These are phyloP conservation scores for Pistacia integerrima DNA, from an alignment of 345 rosid genomes.

Conservation along the genomic window DNA sequence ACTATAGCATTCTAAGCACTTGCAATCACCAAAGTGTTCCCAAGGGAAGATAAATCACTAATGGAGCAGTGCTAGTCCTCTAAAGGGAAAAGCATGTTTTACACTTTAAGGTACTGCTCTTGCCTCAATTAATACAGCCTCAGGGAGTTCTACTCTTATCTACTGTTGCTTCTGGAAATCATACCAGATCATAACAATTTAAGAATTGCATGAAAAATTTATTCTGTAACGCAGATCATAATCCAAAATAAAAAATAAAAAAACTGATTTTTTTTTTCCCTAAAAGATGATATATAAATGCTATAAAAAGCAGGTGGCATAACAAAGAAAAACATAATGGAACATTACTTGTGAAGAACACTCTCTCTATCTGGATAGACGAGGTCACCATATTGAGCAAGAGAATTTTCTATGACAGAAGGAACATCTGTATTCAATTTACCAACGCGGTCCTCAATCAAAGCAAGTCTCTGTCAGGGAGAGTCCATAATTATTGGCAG, in stretches of 20 bases:
- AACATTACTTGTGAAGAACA: conserved; percentile 61
- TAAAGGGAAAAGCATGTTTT: not conserved
- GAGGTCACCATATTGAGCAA: conserved; percentile 85
- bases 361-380: conserved; percentile 72
- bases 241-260: not conserved
- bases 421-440: conserved; percentile 82
- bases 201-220: not conserved
- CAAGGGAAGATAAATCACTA: not conserved
- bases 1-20: not conserved
- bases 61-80: not conserved
- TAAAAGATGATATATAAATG: not conserved
- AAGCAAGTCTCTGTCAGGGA: conserved; percentile 62
- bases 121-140: not conserved
- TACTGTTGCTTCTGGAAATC: not conserved
- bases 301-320: not conserved
- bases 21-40: not conserved
- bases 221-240: not conserved
- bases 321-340: conserved; percentile 1
- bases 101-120: not conserved
- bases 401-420: conserved; percentile 68
- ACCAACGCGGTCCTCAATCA: conserved; percentile 80
- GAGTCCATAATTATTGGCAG: conserved; percentile 18
- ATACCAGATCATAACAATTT: not conserved
- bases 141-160: not conserved
- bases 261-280: not conserved